Conservation (phyloP, 495 filamentous ascomycete species). For the Aspergillus baeticus region DNA sequence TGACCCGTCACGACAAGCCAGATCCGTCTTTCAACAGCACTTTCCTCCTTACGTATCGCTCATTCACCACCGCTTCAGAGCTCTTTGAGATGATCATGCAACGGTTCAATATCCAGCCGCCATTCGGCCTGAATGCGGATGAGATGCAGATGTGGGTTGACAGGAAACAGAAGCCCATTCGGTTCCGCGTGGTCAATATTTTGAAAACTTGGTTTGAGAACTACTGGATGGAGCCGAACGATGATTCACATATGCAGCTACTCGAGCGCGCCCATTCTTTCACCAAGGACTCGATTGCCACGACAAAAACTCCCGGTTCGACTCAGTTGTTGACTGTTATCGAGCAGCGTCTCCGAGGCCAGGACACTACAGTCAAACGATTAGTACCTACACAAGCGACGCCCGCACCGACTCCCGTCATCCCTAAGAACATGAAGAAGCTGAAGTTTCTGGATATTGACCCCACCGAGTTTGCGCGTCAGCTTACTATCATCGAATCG, state of each 20-base stretch:
- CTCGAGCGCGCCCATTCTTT: constrained; percentile 87
- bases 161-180: constrained; percentile 90
- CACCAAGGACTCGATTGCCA: constrained; percentile 86
- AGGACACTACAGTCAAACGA: constrained; percentile 82
- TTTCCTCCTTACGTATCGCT: constrained; percentile 94
- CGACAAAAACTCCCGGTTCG: constrained; percentile 86
- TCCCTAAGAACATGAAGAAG: constrained; percentile 99
- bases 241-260: constrained; percentile 77
- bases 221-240: constrained; percentile 96
- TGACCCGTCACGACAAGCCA: constrained; percentile 92
- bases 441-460: constrained; percentile 98
- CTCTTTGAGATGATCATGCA: constrained; percentile 90
- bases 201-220: constrained; percentile 97
- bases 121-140: constrained; percentile 69
- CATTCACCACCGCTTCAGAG: constrained; percentile 87
- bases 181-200: constrained; percentile 95
- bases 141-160: constrained; percentile 90
- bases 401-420: constrained; percentile 79
- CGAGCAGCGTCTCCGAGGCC: constrained; percentile 81
- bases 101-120: constrained; percentile 89
- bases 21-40: constrained; percentile 97
- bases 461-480: constrained; percentile 89
- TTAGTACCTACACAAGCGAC: constrained; percentile 81
- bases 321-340: constrained; percentile 76
- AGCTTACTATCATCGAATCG: constrained; percentile 95